phyloP scores from a whole-genome alignment of 2,329 filamentous ascomycete genomes.

The Chaetomium olivaceum region DNA sequence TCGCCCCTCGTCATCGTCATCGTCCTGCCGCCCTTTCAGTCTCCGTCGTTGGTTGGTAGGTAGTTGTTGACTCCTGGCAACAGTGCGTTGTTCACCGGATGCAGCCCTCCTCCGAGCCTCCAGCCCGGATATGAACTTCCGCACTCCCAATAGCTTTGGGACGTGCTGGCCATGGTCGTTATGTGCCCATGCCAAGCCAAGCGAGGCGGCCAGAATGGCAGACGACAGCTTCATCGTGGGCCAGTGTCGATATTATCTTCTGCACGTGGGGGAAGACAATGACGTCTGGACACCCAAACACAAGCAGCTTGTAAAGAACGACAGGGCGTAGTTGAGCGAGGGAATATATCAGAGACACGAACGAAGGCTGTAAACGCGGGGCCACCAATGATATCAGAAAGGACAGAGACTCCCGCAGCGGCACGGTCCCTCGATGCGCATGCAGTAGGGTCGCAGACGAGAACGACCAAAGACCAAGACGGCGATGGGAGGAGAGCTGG shows the following conservation, averaged over 20 bases:
- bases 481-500: slow-evolving; percentile 24
- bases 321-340: background rate
- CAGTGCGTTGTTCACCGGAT: background rate
- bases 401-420: slow-evolving; percentile 12
- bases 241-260: slow-evolving; percentile 17
- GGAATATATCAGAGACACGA: slow-evolving; percentile 6
- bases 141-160: slow-evolving; percentile 35
- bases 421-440: slow-evolving; percentile 22
- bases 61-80: slow-evolving; percentile 7
- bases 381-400: slow-evolving; percentile 20
- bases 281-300: background rate
- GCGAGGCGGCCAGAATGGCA: slow-evolving; percentile 32
- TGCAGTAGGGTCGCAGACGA: slow-evolving; percentile 30
- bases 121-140: slow-evolving; percentile 34
- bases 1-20: slow-evolving; percentile 30
- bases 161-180: slow-evolving; percentile 32
- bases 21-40: slow-evolving; percentile 29
- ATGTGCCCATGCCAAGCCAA: slow-evolving; percentile 35
- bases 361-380: slow-evolving; percentile 19
- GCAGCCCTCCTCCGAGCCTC: slow-evolving; percentile 19
- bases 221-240: slow-evolving; percentile 34
- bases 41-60: slow-evolving; percentile 9
- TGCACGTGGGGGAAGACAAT: slow-evolving; percentile 8
- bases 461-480: slow-evolving; percentile 5
- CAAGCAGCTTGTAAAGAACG: slow-evolving; percentile 9